Evolutionary conservation across 768 basidiomycete genomes (phyloP).

Genomic region (Pulveroboletus ravenelii): DNA sequence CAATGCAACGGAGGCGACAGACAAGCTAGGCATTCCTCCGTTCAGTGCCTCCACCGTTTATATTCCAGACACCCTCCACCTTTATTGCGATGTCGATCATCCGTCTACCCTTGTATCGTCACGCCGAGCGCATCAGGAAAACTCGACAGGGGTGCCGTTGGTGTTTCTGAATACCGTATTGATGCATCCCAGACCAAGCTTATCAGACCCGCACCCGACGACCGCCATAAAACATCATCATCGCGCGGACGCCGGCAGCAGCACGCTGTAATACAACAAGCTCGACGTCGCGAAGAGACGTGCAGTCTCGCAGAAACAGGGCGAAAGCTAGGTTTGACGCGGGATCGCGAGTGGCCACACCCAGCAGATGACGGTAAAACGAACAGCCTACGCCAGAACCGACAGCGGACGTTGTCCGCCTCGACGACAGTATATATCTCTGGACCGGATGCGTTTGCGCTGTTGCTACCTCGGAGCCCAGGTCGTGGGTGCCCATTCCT

Average conservation of each 20-base stretch:
- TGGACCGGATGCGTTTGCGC: no score
- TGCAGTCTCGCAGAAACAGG: background rate
- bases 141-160: background rate
- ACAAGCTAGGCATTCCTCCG: no score
- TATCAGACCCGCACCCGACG: background rate
- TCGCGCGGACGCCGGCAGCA: background rate
- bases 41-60: no score
- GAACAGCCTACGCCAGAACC: no score
- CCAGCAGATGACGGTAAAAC: background rate
- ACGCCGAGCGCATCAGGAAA: slow-evolving; percentile 9
- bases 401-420: no score
- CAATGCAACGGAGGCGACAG: no score
- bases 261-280: background rate
- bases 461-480: no score
- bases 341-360: slow-evolving; percentile 6
- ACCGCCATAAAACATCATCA: background rate
- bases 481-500: no score
- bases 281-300: background rate
- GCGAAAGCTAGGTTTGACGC: background rate
- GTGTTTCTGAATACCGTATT: slow-evolving; percentile 2
- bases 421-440: no score
- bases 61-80: no score
- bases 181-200: background rate
- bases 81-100: slow-evolving; percentile 11
- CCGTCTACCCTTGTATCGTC: slow-evolving; percentile 4